These are phyloP conservation scores for Trichoderma asperellum DNA, from an alignment of 2,329 filamentous ascomycete species.

Conservation along the genomic window DNA sequence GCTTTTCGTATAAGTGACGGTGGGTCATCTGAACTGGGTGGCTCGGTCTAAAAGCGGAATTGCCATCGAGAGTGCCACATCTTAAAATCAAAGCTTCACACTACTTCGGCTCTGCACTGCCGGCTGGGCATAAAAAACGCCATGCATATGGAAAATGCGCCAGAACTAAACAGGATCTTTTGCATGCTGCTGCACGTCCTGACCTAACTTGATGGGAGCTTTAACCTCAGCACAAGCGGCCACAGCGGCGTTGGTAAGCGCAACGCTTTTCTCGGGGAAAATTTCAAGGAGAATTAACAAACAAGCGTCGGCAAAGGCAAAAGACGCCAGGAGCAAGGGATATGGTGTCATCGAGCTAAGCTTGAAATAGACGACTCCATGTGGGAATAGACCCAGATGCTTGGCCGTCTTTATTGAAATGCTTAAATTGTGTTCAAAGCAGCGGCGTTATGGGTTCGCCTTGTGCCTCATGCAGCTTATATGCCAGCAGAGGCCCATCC, in stretches of 20 bases:
- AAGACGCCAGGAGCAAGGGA: conserved; percentile 19
- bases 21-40: neutral
- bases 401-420: conserved; percentile 16
- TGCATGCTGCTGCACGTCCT: neutral
- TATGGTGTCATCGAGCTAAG: conserved; percentile 26
- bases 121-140: conserved; percentile 12
- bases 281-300: neutral
- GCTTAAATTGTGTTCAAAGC: neutral
- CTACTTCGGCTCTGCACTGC: neutral
- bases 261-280: neutral
- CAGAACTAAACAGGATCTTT: neutral
- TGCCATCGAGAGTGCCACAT: conserved; percentile 26
- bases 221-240: neutral
- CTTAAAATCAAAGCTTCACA: neutral
- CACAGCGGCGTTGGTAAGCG: neutral
- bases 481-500: neutral
- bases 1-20: neutral
- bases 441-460: neutral
- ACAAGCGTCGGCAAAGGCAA: neutral
- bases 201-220: neutral
- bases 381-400: conserved; percentile 10
- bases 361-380: conserved; percentile 1
- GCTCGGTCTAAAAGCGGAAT: conserved; percentile 23
- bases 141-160: neutral
- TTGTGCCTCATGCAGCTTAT: neutral